These are phyloP conservation scores for Termitomyces bulborhizus DNA, from an alignment of 768 basidiomycete genomes.

Conservation along the genomic window DNA sequence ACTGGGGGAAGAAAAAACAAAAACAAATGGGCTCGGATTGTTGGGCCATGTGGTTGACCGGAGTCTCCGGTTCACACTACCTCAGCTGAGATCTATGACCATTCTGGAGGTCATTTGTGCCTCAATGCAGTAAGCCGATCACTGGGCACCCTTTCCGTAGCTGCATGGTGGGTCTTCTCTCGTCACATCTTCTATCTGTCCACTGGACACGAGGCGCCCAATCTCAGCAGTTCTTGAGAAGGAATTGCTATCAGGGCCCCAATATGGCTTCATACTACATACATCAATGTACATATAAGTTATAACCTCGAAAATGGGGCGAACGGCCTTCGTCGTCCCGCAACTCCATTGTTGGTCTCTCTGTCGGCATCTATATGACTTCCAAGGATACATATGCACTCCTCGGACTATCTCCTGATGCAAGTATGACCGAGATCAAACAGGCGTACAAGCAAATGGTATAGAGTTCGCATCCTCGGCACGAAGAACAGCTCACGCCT, in stretches of 20 bases:
- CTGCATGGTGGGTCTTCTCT: background rate
- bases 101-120: background rate
- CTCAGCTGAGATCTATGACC: background rate
- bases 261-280: conserved; percentile 7
- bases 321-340: background rate
- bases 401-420: conserved; percentile 39
- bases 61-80: too few relatives aligned
- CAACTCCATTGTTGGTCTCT: background rate
- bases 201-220: conserved; percentile 10
- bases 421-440: conserved; percentile 33
- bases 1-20: too few relatives aligned
- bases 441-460: conserved; percentile 57
- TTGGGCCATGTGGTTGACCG: too few relatives aligned
- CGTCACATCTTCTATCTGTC: conserved; percentile 10
- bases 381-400: conserved; percentile 34
- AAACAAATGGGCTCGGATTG: too few relatives aligned
- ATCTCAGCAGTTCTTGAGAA: conserved; percentile 10
- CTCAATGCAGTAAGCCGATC: background rate
- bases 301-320: conserved; percentile 1
- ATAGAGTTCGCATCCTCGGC: conserved; percentile 13
- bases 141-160: conserved; percentile 3
- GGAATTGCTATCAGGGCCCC: conserved; percentile 5
- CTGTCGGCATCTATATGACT: conserved; percentile 20
- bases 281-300: conserved; percentile 7
- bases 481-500: conserved; percentile 13